phyloP scores from a whole-genome alignment of 1,139 yeast species.

The Hyphopichia buzzinii region DNA sequence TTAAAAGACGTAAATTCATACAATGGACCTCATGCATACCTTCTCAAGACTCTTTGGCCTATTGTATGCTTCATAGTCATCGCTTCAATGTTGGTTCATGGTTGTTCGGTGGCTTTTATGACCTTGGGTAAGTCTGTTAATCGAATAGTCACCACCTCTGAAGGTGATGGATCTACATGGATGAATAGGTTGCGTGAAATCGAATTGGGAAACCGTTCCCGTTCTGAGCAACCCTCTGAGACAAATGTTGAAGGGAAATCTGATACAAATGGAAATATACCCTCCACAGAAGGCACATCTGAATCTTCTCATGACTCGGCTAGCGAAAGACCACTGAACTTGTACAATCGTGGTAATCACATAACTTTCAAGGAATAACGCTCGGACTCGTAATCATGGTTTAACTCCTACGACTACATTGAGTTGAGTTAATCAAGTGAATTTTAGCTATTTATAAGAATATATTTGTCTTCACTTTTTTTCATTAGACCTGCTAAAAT shows the following conservation, averaged over 20 bases:
- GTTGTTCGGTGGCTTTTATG: constrained; percentile 93
- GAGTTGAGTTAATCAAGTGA: no score
- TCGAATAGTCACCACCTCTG: constrained; percentile 85
- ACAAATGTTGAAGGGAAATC: constrained; percentile 40
- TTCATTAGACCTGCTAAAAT: constrained; percentile 1
- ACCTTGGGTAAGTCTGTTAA: constrained; percentile 86
- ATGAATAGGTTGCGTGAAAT: constrained; percentile 80
- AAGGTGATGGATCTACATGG: constrained; percentile 71
- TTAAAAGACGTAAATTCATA: constrained; percentile 51
- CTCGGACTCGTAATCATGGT: no score
- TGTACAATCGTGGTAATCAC: no score
- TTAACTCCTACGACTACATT: no score
- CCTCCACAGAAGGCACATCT: no score
- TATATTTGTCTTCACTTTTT: no score
- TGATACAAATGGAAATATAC: no score
- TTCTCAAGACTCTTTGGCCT: constrained; percentile 86
- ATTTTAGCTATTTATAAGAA: neutral
- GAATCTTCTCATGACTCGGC: no score
- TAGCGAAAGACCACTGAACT: no score
- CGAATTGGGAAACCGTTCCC: constrained; percentile 69
- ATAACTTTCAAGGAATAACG: no score
- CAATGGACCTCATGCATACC: constrained; percentile 61
- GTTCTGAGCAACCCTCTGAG: constrained; percentile 78
- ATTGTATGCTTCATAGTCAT: constrained; percentile 80
- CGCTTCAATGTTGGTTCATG: constrained; percentile 89